Evolutionary conservation across 306 rosid genomes (phyloP).

Genomic region (Malus sieversii): DNA sequence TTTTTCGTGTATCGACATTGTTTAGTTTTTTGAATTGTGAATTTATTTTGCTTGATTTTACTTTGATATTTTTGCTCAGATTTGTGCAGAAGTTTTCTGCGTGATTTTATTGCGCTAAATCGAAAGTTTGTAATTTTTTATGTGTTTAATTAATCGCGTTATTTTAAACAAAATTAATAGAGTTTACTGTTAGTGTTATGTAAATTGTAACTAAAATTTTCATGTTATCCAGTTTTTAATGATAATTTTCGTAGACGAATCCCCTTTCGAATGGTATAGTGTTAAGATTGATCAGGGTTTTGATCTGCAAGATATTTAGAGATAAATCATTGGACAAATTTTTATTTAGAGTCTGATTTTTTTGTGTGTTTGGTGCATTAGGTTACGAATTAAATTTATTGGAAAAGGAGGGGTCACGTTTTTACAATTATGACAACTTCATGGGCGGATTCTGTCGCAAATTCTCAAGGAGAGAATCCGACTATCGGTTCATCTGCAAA

Average conservation of each 20-base stretch:
- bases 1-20: background rate
- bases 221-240: background rate
- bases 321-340: slow-evolving; percentile 17
- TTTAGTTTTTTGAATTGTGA: background rate
- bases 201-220: background rate
- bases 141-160: background rate
- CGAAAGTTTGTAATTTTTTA: background rate
- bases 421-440: slow-evolving; percentile 48
- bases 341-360: slow-evolving; percentile 10
- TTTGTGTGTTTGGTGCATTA: slow-evolving; percentile 21
- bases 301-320: slow-evolving; percentile 10
- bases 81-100: background rate
- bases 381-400: slow-evolving; percentile 5
- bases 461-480: slow-evolving; percentile 32
- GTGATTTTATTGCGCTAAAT: background rate
- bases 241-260: background rate
- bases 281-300: slow-evolving; percentile 12
- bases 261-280: background rate
- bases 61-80: slow-evolving; percentile 7
- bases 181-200: background rate
- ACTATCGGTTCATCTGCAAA: slow-evolving; percentile 27
- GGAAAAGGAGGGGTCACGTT: slow-evolving; percentile 16
- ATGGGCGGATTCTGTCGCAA: slow-evolving; percentile 67
- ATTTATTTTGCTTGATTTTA: background rate
- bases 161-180: background rate